Evolutionary conservation across 2,329 filamentous ascomycete species (phyloP).

Genomic region (Aspergillus arachidicola): DNA sequence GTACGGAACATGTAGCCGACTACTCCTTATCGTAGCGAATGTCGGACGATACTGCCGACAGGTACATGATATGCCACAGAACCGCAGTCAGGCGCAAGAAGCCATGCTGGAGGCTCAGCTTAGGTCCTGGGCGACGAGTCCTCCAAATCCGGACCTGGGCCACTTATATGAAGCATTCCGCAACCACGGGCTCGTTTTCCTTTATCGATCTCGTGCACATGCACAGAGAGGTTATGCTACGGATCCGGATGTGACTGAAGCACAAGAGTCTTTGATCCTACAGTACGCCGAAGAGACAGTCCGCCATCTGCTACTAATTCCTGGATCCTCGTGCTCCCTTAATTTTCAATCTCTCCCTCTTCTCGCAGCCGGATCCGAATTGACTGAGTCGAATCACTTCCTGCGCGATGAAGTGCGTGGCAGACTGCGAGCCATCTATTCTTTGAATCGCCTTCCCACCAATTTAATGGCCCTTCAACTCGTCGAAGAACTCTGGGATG

Average conservation of each 20-base stretch:
- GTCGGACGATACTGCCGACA: slow-evolving; percentile 18
- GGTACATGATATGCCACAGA: slow-evolving; percentile 9
- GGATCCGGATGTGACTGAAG: slow-evolving; percentile 11
- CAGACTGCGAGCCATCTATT: slow-evolving; percentile 17
- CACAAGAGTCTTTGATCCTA: slow-evolving; percentile 14
- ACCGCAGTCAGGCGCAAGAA: slow-evolving; percentile 12
- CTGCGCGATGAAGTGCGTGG: slow-evolving; percentile 12
- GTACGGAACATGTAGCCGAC: slow-evolving; percentile 13
- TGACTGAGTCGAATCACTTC: slow-evolving; percentile 8
- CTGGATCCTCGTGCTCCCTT: slow-evolving; percentile 8
- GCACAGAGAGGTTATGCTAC: slow-evolving; percentile 5
- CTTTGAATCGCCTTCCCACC: slow-evolving; percentile 16
- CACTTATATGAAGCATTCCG: slow-evolving; percentile 20
- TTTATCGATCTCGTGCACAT: slow-evolving; percentile 14
- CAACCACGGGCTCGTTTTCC: slow-evolving; percentile 15
- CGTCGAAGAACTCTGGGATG: slow-evolving; percentile 15
- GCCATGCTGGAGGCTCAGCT: slow-evolving; percentile 15
- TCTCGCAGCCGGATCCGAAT: slow-evolving; percentile 16
- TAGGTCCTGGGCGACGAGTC: slow-evolving; percentile 6
- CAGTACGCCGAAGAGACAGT: slow-evolving; percentile 17
- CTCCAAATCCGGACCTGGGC: slow-evolving; percentile 12
- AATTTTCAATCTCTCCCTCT: slow-evolving; percentile 20
- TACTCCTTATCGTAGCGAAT: slow-evolving; percentile 15
- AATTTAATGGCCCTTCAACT: slow-evolving; percentile 15
- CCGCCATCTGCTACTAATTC: slow-evolving; percentile 14